Evolutionary conservation across 768 basidiomycete genomes (phyloP).

Genomic region (Mycena capillaripes): DNA sequence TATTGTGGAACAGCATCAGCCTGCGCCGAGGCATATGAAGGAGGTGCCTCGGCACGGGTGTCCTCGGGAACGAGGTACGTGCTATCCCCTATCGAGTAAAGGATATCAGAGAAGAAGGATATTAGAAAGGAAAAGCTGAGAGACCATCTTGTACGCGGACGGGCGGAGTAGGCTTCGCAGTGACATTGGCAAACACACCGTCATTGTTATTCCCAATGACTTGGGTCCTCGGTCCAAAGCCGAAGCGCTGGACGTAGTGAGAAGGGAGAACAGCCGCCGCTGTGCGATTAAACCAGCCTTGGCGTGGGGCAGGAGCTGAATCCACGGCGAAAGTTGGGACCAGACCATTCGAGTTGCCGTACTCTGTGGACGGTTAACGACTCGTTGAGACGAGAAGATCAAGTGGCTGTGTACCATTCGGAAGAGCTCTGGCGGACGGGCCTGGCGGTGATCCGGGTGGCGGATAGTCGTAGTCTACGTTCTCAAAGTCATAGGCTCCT

Average conservation of each 20-base stretch:
- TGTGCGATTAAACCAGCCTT: constrained; percentile 70
- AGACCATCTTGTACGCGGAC: constrained; percentile 72
- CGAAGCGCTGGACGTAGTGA: constrained; percentile 61
- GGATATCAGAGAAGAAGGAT: background rate
- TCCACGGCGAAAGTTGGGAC: constrained; percentile 64
- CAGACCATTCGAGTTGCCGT: constrained; percentile 82
- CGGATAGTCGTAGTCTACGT: constrained; percentile 82
- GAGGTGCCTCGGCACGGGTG: constrained; percentile 85
- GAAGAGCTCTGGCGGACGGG: constrained; percentile 73
- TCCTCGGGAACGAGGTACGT: constrained; percentile 89
- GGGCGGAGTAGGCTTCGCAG: constrained; percentile 83
- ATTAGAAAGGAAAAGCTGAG: constrained; percentile 23
- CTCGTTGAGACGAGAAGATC: background rate
- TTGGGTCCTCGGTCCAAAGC: constrained; percentile 52
- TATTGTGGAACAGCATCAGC: constrained; percentile 98
- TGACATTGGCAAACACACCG: constrained; percentile 96
- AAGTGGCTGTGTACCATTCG: constrained; percentile 56
- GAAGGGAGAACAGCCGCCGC: constrained; percentile 69
- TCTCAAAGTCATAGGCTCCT: constrained; percentile 84
- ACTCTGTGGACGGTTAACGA: constrained; percentile 42
- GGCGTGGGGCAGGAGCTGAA: constrained; percentile 49
- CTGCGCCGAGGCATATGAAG: constrained; percentile 92
- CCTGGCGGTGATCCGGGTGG: constrained; percentile 88
- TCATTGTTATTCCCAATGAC: constrained; percentile 78
- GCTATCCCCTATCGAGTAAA: constrained; percentile 69